Base-by-base conservation (phyloP, 805 yeast genomes). In the Candida incommunis region DNA sequence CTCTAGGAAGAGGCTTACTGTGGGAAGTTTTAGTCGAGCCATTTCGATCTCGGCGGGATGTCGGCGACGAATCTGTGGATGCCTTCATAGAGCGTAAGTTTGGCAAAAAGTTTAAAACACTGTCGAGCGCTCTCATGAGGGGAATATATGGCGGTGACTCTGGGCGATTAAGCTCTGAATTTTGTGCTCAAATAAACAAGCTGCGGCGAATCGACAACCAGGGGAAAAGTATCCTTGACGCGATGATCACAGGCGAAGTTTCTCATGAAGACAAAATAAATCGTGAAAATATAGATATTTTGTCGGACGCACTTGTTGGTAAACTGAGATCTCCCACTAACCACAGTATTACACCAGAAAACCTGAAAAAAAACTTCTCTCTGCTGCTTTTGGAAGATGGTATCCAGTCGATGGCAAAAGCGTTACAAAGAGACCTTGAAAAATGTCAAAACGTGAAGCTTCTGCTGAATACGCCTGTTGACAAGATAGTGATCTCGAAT, bases 141-240 rank as follows among this genome's bases (percentile, higher is more conserved):
- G 37, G 37, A 9, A 31, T 31, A 11, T 31, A 31, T n/a, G 37
- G 37, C 37, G 37, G 37, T 11, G 37, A 31, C n/a, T 31, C 37
- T 13, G n/a, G 37, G 5, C 20, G 13, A 7, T 18, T 31, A 11
- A 31, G 37, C n/a, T 11, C 37, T n/a, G 20, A 5, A 31, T 31
- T 18, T n/a, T 9, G 20, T 31, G 37, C 18, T 18, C 37, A 31
- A 31, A 16, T 31, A n/a, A 31, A 18, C 37, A 31, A 31, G 20
- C 37, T 31, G 20, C n/a, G 9, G 5, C 13, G 20, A 4, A 31
- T 31, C 5, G 37, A 16, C 5, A 11, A 31, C 7, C 13, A 4
- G 18, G n/a, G 18, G n/a, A 31, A 31, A 16, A 31, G 37, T 31
- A n/a, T 16, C 18, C 37, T 31, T 9, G 7, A 11, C n/a, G 9